A percentile compares a stretch with the other conserved stretches of the same genome.
These are phyloP conservation scores for Talaromyces marneffei DNA, from an alignment of 2,329 filamentous ascomycete genomes.

Conservation along the genomic window DNA sequence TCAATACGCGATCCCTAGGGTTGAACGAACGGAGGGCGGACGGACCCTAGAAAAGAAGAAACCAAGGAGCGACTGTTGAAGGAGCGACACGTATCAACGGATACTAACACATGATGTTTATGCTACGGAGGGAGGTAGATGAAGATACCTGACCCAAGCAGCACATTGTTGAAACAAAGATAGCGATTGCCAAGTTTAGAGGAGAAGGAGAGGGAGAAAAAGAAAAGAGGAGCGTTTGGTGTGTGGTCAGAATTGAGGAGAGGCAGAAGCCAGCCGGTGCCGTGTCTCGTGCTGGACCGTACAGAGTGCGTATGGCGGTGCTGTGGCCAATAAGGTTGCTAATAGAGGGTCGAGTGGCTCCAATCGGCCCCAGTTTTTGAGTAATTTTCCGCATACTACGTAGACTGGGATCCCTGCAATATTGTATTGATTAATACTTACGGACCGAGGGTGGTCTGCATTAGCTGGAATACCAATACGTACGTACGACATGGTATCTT, in stretches of 20 bases:
- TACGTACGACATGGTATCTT: too few relatives aligned
- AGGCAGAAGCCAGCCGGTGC: not conserved
- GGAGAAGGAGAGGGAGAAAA: not conserved
- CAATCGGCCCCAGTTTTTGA: not conserved
- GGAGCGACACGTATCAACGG: conserved; percentile 4
- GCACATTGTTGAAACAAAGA: not conserved
- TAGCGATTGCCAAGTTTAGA: not conserved
- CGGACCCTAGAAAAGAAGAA: not conserved
- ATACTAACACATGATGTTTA: not conserved
- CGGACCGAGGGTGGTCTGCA: not conserved
- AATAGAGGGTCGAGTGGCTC: not conserved
- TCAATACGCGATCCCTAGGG: not conserved
- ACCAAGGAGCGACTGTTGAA: not conserved
- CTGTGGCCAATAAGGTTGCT: not conserved
- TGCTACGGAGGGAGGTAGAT: not conserved
- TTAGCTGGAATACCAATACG: not conserved
- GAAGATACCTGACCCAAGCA: not conserved
- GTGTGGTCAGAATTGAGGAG: not conserved
- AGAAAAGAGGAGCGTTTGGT: not conserved
- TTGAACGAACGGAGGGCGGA: not conserved
- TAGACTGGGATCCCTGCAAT: not conserved
- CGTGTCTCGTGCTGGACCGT: conserved; percentile 2
- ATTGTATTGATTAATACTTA: not conserved
- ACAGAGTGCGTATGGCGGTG: not conserved
- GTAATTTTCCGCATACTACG: conserved; percentile 1